Base-by-base conservation (phyloP, 371 early-diverging fungal genomes). In the Mortierella sp. region DNA sequence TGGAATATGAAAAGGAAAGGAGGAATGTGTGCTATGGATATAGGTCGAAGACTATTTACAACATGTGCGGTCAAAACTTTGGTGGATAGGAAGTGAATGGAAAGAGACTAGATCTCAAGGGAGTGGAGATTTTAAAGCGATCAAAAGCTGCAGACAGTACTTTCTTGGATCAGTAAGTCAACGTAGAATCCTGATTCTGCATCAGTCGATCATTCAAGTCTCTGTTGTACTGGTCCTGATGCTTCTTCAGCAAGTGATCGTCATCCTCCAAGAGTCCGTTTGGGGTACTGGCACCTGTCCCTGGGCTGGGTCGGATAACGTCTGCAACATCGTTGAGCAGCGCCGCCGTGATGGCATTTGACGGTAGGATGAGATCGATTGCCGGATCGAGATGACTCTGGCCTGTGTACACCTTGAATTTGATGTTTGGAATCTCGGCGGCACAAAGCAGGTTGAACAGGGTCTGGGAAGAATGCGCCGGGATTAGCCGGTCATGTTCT, bases 391-490 rank as follows among this genome's bases (percentile, higher is more conserved):
- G 53, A 30, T 80, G 70, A 11, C 63, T 56, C 39, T 69, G 66
- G 17, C 70, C 64, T 14, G 55, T 70, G 50, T 78, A 80, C 17
- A 80, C 46, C 60, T 80, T 80, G 48, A 70, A 66, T 58, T 80
- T 68, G 52, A 70, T 73, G 27, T 72, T 65, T 9, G 72, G 67
- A 49, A 80, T 70, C 41, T 73, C 80, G 9, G 73, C 73, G 24
- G 72, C 24, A 21, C 65, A 70, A 2, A 80, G 58, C 39, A 80
- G 43, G 39, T 59, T 47, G 54, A 66, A 80, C 34, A 80, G 46
- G 1, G 70, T 80, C 17, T 63, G 66, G 3, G 80, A 70, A 5
- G 80, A 72, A 32, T 57, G 67, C 14, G 78, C 62, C n/a, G 80
- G 80, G 27, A 70, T 66, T 32, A 80, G 39, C 2, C 66, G 53